Evolutionary conservation across 2,329 filamentous ascomycete genomes (phyloP).

Genomic region (Atkinsonella texensis): DNA sequence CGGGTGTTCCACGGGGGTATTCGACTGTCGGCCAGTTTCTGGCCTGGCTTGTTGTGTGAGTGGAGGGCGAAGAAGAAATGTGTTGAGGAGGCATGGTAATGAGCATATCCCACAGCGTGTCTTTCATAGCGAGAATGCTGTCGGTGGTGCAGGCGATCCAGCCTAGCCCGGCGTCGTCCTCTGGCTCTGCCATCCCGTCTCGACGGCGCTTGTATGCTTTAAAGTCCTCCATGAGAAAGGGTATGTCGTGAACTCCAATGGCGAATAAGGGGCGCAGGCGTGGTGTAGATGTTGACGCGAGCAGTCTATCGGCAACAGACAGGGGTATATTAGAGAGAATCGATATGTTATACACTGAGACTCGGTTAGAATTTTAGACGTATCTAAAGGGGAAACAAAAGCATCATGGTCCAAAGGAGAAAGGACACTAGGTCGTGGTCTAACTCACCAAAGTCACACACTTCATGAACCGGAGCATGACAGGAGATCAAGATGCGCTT

Average conservation of each 20-base stretch:
- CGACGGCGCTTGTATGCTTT: constrained; percentile 29
- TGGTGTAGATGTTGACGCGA: constrained; percentile 46
- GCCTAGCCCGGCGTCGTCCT: constrained; percentile 44
- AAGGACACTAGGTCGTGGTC: too few relatives aligned
- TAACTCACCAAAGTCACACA: constrained; percentile 74
- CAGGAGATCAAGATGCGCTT: constrained; percentile 82
- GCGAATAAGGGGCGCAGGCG: constrained; percentile 79
- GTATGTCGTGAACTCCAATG: constrained; percentile 86
- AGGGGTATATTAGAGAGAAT: constrained; percentile 79
- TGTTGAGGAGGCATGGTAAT: constrained; percentile 64
- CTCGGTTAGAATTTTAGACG: too few relatives aligned
- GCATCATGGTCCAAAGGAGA: background rate
- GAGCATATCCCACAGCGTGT: constrained; percentile 77
- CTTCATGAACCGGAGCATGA: constrained; percentile 70
- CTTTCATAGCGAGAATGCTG: constrained; percentile 79
- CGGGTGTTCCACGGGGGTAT: constrained; percentile 45
- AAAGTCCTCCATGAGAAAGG: constrained; percentile 56
- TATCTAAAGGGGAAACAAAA: constrained; percentile 6
- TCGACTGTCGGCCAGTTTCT: constrained; percentile 69
- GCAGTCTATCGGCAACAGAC: constrained; percentile 58
- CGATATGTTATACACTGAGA: constrained; percentile 81
- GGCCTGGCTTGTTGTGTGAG: constrained; percentile 33
- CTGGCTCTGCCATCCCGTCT: constrained; percentile 23
- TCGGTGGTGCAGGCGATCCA: constrained; percentile 97
- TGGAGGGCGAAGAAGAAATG: constrained; percentile 22